Evolutionary conservation across 768 basidiomycete genomes (phyloP), one percentile per base, ranked within the genome.

Genomic region (Megacollybia marginata): DNA sequence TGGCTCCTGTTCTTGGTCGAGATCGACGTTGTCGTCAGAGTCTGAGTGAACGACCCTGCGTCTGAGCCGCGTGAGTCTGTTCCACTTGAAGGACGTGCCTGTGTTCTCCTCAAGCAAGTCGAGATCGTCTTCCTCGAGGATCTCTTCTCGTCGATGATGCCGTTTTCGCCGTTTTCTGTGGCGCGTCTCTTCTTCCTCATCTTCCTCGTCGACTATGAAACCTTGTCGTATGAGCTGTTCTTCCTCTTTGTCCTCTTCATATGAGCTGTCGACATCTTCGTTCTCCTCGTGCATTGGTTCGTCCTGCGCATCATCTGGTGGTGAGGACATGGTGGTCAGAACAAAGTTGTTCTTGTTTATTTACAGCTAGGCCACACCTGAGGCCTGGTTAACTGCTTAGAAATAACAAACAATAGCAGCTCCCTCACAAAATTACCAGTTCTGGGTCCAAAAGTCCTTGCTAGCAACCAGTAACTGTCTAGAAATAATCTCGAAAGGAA

Each of bases 71-170:
- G 75, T 92, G 42, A 94, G 68, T 48, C 83, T 79, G 52, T 49
- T 48, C 19, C 66, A 69, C 61, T 83, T 80, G 66, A 88, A 86
- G 2, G 82, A 76, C 3, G 80, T 75, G 9, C 95, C 93, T 9
- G 90, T 92, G 57, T 96, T 97, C 59, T 95, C 95, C 56, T 74
- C 96, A 75, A 72, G 83, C 74, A 80, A 57, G 28, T 92, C 94
- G 44, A 98, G 66, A 64, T 98, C 96, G 57, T 98, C 96, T 33
- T 97, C 96, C 55, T 96, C 93, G 46, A 98, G 67, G 13, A 87
- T 82, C 48, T 81, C 80, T 52, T 81, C 78, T 61, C 74, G 78
- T 42, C 71, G 68, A 64, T 87, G 82, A 57, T 78, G 75, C 59
- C 73, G 79, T 68, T 83, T 83, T 60, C 83, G 76, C 54, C 79